phyloP scores from a whole-genome alignment of 2,329 filamentous ascomycete genomes.

The Exophiala oligosperma region DNA sequence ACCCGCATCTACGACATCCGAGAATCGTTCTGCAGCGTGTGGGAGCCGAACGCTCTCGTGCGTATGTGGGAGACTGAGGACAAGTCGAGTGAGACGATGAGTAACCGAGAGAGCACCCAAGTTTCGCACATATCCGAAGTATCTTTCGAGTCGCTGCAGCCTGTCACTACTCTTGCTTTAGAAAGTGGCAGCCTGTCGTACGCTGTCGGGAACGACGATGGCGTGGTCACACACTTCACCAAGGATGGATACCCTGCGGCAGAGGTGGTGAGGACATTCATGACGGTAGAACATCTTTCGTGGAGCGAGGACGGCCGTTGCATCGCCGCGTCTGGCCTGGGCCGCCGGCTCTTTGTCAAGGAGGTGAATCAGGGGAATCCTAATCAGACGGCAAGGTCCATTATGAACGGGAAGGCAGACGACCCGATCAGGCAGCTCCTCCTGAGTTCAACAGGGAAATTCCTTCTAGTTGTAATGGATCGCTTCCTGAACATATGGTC shows the following conservation, averaged over 20 bases:
- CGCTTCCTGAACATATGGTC: no score
- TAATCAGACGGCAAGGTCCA: neutral
- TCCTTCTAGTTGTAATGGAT: no score
- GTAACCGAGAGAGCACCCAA: constrained; percentile 16
- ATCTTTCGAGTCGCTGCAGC: constrained; percentile 18
- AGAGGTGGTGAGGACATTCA: constrained; percentile 16
- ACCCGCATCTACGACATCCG: constrained; percentile 33
- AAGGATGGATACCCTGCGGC: constrained; percentile 14
- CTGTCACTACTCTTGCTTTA: constrained; percentile 26
- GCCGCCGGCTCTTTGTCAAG: constrained; percentile 2
- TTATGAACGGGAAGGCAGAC: constrained; percentile 1
- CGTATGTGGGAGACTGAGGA: constrained; percentile 20
- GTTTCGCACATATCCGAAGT: constrained; percentile 2
- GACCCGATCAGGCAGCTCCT: neutral
- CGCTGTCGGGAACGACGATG: no score
- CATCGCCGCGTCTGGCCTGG: neutral
- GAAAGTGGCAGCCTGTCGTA: constrained; percentile 14
- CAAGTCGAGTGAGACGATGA: constrained; percentile 23
- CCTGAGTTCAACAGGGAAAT: no score
- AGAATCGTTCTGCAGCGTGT: constrained; percentile 30
- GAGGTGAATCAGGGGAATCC: neutral
- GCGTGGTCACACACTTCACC: no score
- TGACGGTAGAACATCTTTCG: constrained; percentile 29
- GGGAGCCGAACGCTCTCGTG: constrained; percentile 33
- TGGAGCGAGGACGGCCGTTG: constrained; percentile 29